These are phyloP conservation scores for Aspergillus bertholletiae DNA, from an alignment of 495 filamentous ascomycete species.

Conservation along the genomic window DNA sequence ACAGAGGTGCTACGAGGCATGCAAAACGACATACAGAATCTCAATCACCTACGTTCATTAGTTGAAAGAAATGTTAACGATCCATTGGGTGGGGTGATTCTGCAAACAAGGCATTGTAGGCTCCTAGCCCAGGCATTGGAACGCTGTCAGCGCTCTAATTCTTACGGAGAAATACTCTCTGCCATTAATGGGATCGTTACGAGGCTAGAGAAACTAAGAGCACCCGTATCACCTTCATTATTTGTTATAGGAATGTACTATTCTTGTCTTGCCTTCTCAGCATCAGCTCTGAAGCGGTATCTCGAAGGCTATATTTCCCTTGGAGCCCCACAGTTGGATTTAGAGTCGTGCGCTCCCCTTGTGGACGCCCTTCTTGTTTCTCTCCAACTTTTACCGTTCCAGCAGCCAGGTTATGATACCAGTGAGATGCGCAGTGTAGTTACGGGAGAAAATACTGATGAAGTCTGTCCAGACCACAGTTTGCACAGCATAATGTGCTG, in stretches of 20 bases:
- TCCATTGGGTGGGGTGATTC: neutral
- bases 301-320: slow-evolving; percentile 13
- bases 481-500: slow-evolving; percentile 24
- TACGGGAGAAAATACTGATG: slow-evolving; percentile 19
- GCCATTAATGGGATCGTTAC: slow-evolving; percentile 24
- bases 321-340: slow-evolving; percentile 1
- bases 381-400: slow-evolving; percentile 21
- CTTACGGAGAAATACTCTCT: slow-evolving; percentile 27
- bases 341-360: slow-evolving; percentile 9
- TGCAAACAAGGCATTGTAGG: slow-evolving; percentile 6
- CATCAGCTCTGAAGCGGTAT: slow-evolving; percentile 22
- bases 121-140: slow-evolving; percentile 6
- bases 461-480: neutral
- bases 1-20: slow-evolving; percentile 7
- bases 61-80: slow-evolving; percentile 22
- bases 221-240: slow-evolving; percentile 3
- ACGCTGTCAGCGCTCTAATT: slow-evolving; percentile 14
- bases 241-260: slow-evolving; percentile 24
- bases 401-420: slow-evolving; percentile 20
- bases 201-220: slow-evolving; percentile 19
- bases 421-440: slow-evolving; percentile 20
- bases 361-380: slow-evolving; percentile 18
- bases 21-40: slow-evolving; percentile 3
- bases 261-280: slow-evolving; percentile 27
- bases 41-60: slow-evolving; percentile 10